Evolutionary conservation across 225 moss, liverwort and hornwort genomes (phyloP).

Genomic region (Asterella californica): DNA sequence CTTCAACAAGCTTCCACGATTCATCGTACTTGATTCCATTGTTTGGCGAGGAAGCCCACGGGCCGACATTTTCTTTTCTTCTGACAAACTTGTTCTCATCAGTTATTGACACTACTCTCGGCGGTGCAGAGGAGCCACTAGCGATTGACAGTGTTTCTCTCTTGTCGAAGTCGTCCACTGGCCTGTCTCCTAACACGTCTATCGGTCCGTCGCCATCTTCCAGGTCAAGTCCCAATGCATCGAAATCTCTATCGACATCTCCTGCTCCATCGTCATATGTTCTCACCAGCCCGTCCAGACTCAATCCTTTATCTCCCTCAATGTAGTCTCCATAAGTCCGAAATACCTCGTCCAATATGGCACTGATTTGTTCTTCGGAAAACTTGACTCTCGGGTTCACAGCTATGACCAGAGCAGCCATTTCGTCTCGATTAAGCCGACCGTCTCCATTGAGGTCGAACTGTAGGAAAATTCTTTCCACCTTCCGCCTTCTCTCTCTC

Average conservation of each 20-base stretch:
- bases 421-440: conserved; percentile 81
- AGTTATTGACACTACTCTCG: conserved; percentile 34
- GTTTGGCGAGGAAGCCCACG: conserved; percentile 79
- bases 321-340: conserved; percentile 90
- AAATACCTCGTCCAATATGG: conserved; percentile 96
- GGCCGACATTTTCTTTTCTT: conserved; percentile 64
- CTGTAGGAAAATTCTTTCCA: conserved; percentile 77
- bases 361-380: conserved; percentile 88
- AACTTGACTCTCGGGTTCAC: conserved; percentile 98
- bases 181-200: conserved; percentile 15
- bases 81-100: conserved; percentile 51
- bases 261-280: conserved; percentile 98
- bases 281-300: conserved; percentile 78
- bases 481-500: conserved; percentile 62
- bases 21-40: conserved; percentile 81
- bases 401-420: conserved; percentile 90
- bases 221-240: conserved; percentile 70
- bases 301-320: conserved; percentile 74
- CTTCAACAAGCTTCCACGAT: conserved; percentile 75
- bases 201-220: conserved; percentile 18
- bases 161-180: conserved; percentile 10
- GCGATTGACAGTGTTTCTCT: conserved; percentile 6
- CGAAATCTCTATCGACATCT: conserved; percentile 94
- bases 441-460: conserved; percentile 89
- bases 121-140: conserved; percentile 17